Evolutionary conservation across 225 moss, liverwort and hornwort genomes (phyloP).

Genomic region (Asterella californica): DNA sequence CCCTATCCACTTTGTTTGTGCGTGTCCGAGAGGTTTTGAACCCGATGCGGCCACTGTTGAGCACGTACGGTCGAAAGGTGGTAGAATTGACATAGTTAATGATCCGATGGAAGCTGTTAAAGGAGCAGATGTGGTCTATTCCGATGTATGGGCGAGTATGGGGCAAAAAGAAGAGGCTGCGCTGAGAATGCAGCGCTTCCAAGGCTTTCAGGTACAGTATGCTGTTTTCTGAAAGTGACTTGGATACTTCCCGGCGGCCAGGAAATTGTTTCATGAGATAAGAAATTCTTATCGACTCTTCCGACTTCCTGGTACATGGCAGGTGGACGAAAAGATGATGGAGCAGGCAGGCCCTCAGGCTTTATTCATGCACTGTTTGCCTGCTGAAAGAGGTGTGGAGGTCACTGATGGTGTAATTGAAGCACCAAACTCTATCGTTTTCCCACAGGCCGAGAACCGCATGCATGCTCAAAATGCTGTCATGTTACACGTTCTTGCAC

Average conservation of each 20-base stretch:
- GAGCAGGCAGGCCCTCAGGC: conserved; percentile 72
- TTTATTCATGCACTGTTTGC: conserved; percentile 91
- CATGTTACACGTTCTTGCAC: conserved; percentile 81
- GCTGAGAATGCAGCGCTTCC: conserved; percentile 63
- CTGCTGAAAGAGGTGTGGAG: conserved; percentile 91
- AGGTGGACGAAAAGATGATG: conserved; percentile 92
- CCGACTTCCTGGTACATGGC: conserved; percentile 13
- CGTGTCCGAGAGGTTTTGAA: conserved; percentile 87
- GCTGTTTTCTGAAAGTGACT: background rate
- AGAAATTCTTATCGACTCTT: background rate
- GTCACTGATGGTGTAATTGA: conserved; percentile 86
- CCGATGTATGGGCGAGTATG: conserved; percentile 99
- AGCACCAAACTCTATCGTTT: conserved; percentile 78
- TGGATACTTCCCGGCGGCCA: background rate
- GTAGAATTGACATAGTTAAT: conserved; percentile 73
- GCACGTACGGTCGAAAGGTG: conserved; percentile 60
- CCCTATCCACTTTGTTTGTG: conserved; percentile 93
- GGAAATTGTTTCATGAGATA: background rate
- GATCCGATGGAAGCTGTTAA: conserved; percentile 79
- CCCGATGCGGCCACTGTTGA: conserved; percentile 79
- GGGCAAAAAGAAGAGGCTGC: conserved; percentile 92
- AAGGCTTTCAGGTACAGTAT: conserved; percentile 76
- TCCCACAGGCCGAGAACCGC: conserved; percentile 91
- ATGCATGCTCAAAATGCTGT: conserved; percentile 97
- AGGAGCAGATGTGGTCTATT: conserved; percentile 84